These are phyloP conservation scores for Erigeron canadensis DNA, from an alignment of 129 eudicot genomes.

Conservation along the genomic window DNA sequence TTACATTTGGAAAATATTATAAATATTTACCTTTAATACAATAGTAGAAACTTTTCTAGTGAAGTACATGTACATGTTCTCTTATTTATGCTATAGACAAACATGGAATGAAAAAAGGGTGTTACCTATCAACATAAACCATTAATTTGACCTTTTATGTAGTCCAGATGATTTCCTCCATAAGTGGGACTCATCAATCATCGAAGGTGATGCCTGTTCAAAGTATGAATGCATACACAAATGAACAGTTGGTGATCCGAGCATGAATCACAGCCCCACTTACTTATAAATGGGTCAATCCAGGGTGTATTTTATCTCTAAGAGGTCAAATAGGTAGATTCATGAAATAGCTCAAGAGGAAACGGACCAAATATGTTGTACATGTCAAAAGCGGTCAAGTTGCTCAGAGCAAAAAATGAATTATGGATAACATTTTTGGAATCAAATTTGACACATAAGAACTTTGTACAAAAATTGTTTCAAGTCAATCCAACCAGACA, in stretches of 20 bases:
- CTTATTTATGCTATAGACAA: constrained; percentile 26
- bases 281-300: neutral
- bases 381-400: neutral
- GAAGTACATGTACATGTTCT: neutral
- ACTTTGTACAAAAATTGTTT: neutral
- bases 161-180: constrained; percentile 5
- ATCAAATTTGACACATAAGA: neutral
- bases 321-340: neutral
- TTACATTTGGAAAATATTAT: no score
- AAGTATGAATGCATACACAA: constrained; percentile 17
- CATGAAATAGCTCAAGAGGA: neutral
- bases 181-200: constrained; percentile 39
- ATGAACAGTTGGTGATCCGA: neutral
- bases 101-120: constrained; percentile 9
- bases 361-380: neutral
- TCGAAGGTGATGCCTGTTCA: constrained; percentile 87
- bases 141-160: constrained; percentile 3
- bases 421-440: neutral
- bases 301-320: neutral
- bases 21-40: no score
- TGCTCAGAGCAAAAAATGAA: neutral
- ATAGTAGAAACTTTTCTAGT: no score
- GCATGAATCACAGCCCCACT: neutral
- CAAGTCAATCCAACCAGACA: neutral
- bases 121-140: constrained; percentile 9